Evolutionary conservation across 148 eudicot species (phyloP).

Genomic region (Cornus suecica): DNA sequence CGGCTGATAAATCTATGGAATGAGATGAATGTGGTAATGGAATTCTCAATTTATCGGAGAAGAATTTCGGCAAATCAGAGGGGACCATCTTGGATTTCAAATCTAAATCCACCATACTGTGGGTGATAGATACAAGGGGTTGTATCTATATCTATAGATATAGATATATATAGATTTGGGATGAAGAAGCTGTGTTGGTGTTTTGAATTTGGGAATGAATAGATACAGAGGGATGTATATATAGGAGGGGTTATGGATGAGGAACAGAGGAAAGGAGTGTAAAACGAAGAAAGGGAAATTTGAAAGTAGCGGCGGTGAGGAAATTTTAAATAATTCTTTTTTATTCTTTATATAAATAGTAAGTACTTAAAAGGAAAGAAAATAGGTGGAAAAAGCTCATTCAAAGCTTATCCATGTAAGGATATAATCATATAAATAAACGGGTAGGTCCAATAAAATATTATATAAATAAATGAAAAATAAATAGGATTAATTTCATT

Average conservation of each 20-base stretch:
- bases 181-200: not conserved
- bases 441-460: not conserved
- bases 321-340: not conserved
- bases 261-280: constrained; percentile 23
- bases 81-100: constrained; percentile 55
- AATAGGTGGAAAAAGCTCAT: not conserved
- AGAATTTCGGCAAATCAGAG: constrained; percentile 34
- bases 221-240: constrained; percentile 14
- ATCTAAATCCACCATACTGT: constrained; percentile 62
- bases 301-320: constrained; percentile 15
- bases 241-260: constrained; percentile 6
- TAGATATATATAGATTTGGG: no score
- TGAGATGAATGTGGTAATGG: constrained; percentile 22
- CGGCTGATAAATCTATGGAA: constrained; percentile 35
- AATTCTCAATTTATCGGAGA: constrained; percentile 30
- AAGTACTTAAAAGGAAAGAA: not conserved
- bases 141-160: not conserved
- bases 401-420: constrained; percentile 16
- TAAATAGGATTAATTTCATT: no score
- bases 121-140: not conserved
- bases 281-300: constrained; percentile 1
- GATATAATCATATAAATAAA: no score
- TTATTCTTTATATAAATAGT: not conserved
- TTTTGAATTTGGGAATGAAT: not conserved
- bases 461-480: no score